Evolutionary conservation across 2,329 filamentous ascomycete genomes (phyloP).

Genomic region (Lecanicillium sp.): DNA sequence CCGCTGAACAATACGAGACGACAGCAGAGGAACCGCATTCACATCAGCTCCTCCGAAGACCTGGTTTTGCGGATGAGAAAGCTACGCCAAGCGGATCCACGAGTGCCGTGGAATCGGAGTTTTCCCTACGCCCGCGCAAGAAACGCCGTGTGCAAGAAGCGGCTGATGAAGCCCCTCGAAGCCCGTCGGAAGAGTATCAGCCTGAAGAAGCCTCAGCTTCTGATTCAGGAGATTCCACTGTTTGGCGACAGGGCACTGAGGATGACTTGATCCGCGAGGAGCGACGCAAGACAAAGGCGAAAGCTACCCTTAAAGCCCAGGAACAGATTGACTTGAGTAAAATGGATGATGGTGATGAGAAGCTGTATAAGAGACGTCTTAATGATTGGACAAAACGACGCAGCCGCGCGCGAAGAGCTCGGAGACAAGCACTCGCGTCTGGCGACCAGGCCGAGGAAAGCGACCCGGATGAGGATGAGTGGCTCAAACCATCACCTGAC

Average conservation of each 20-base stretch:
- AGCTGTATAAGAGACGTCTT: constrained; percentile 67
- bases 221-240: constrained; percentile 23
- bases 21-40: constrained; percentile 46
- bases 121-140: constrained; percentile 50
- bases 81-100: constrained; percentile 10
- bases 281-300: constrained; percentile 34
- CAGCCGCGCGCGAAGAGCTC: constrained; percentile 31
- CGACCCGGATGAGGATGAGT: constrained; percentile 50
- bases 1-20: constrained; percentile 30
- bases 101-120: constrained; percentile 38
- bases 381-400: constrained; percentile 60
- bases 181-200: constrained; percentile 40
- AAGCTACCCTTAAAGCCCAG: constrained; percentile 24
- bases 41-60: constrained; percentile 64
- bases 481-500: constrained; percentile 80
- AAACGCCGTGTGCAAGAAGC: constrained; percentile 34
- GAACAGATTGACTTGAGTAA: constrained; percentile 41
- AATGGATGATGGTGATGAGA: constrained; percentile 85
- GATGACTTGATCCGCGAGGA: constrained; percentile 29
- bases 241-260: constrained; percentile 30
- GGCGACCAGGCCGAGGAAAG: constrained; percentile 30
- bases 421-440: constrained; percentile 26
- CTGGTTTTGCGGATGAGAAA: constrained; percentile 51
- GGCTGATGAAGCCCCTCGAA: constrained; percentile 13
- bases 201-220: constrained; percentile 23